Evolutionary conservation across 768 basidiomycete species (phyloP).

Genomic region (Clitopilus passeckerianus): DNA sequence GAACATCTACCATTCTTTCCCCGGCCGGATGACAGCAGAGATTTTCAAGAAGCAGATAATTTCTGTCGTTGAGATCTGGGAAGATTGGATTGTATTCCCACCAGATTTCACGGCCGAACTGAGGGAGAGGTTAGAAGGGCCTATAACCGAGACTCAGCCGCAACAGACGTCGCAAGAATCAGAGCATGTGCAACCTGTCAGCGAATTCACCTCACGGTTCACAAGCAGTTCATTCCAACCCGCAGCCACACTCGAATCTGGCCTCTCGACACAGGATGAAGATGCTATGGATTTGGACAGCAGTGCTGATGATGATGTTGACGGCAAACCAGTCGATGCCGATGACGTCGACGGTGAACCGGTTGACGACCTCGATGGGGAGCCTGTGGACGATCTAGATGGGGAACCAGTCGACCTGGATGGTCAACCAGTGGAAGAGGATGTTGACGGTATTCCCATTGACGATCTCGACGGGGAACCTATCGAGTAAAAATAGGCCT

Average conservation of each 20-base stretch:
- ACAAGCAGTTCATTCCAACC: conserved; percentile 76
- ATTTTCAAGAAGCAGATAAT: conserved; percentile 93
- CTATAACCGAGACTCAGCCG: conserved; percentile 20
- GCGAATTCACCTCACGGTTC: conserved; percentile 56
- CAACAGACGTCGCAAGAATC: conserved; percentile 23
- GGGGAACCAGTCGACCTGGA: conserved; percentile 28
- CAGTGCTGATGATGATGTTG: conserved; percentile 40
- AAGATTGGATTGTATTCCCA: conserved; percentile 96
- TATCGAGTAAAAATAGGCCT: conserved; percentile 6
- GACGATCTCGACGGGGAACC: conserved; percentile 20
- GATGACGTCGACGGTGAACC: conserved; percentile 38
- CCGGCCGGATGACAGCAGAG: conserved; percentile 93
- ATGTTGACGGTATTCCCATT: conserved; percentile 42
- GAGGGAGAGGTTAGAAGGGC: conserved; percentile 70
- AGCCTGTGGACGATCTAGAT: conserved; percentile 26
- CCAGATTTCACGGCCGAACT: conserved; percentile 79
- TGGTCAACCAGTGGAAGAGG: conserved; percentile 21
- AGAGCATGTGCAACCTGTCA: conserved; percentile 16
- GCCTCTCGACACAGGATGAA: conserved; percentile 19
- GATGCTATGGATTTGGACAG: conserved; percentile 26
- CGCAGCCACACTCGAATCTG: conserved; percentile 28
- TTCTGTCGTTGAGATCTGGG: conserved; percentile 91
- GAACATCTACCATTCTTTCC: conserved; percentile 92
- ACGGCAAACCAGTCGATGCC: conserved; percentile 34
- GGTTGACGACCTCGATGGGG: conserved; percentile 45